Percentiles rank a stretch among this genome's conserved stretches.
Conservation (phyloP, 2,329 filamentous ascomycete species). For the Fonsecaea erecta region DNA sequence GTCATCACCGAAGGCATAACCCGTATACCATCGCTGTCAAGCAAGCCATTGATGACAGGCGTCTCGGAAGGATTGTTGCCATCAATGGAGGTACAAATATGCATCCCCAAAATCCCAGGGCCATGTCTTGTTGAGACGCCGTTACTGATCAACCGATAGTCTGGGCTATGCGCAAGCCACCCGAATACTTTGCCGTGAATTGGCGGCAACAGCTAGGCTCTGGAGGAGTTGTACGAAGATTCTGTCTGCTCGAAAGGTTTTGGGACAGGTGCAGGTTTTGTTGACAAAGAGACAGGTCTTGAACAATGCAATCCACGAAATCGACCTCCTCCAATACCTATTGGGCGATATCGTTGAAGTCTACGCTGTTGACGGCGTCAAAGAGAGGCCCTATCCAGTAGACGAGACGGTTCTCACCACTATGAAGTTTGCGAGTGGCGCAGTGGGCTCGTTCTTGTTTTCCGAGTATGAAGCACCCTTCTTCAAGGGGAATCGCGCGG, state of each 20-base stretch:
- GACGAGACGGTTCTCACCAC: constrained; percentile 26
- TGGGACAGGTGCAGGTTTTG: background rate
- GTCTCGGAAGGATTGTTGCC: constrained; percentile 22
- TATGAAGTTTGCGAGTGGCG: constrained; percentile 22
- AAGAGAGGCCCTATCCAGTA: constrained; percentile 6
- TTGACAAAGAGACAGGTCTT: constrained; percentile 12
- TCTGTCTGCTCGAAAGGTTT: background rate
- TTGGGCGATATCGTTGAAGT: constrained; percentile 26
- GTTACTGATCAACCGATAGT: constrained; percentile 5
- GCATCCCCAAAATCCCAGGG: background rate
- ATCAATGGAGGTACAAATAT: constrained; percentile 18
- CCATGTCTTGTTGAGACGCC: background rate
- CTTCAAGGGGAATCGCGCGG: background rate
- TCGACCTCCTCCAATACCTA: constrained; percentile 30
- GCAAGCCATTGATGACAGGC: constrained; percentile 12
- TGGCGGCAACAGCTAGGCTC: constrained; percentile 1
- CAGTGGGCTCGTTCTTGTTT: constrained; percentile 30
- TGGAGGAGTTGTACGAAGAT: constrained; percentile 8
- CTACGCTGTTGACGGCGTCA: constrained; percentile 14
- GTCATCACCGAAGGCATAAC: constrained; percentile 31
- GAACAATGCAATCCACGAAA: constrained; percentile 33
- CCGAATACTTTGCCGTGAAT: constrained; percentile 22
- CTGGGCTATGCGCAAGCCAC: constrained; percentile 28
- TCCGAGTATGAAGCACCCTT: constrained; percentile 6
- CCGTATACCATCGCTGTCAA: constrained; percentile 26